Conservation (phyloP, 768 basidiomycete species). For the Agaricus bisporus region DNA sequence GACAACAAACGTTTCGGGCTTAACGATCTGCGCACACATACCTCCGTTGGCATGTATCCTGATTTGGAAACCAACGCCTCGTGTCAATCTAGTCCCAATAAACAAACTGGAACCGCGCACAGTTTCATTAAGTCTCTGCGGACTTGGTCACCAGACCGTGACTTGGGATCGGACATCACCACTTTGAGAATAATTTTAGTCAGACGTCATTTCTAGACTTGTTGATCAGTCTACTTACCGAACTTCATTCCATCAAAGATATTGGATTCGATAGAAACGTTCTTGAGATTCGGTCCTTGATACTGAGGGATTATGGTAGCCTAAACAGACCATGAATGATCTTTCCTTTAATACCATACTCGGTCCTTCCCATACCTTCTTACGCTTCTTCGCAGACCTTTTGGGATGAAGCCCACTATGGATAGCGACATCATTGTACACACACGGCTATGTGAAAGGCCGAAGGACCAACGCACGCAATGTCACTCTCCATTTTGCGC, state of each 20-base stretch:
- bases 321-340: conserved; percentile 25
- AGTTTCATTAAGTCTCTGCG: conserved; percentile 64
- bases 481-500: conserved; percentile 64
- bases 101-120: conserved; percentile 30
- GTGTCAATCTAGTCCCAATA: not conserved
- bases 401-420: conserved; percentile 38
- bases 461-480: conserved; percentile 31
- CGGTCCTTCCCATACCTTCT: conserved; percentile 38
- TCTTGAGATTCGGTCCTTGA: conserved; percentile 55
- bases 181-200: conserved; percentile 33
- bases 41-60: conserved; percentile 75
- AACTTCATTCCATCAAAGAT: conserved; percentile 77
- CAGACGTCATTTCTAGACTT: not conserved
- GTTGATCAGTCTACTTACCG: conserved; percentile 42
- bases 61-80: not conserved
- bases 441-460: not conserved
- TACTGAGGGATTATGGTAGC: conserved; percentile 58
- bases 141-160: conserved; percentile 56
- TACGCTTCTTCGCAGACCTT: conserved; percentile 59
- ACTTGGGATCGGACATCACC: conserved; percentile 72
- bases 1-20: conserved; percentile 46
- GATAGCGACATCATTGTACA: not conserved
- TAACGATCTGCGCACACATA: conserved; percentile 53
- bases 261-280: conserved; percentile 51
- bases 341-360: not conserved